These are phyloP conservation scores for Yarrowia alimentaria DNA, from an alignment of 805 yeast genomes.

Conservation along the genomic window DNA sequence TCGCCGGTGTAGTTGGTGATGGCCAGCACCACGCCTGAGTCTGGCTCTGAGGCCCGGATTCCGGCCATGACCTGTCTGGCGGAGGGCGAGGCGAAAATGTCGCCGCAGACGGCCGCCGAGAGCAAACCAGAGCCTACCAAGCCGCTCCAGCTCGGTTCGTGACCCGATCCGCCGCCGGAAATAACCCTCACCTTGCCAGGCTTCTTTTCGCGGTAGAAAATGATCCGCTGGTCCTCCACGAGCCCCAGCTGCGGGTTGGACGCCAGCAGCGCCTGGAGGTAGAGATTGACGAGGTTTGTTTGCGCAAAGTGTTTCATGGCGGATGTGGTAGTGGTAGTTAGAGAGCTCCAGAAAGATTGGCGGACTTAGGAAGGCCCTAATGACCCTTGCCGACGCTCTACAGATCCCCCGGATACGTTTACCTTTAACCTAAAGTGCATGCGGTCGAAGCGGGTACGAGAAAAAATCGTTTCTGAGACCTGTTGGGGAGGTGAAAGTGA, in stretches of 20 bases:
- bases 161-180: constrained; percentile 55
- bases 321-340: no score
- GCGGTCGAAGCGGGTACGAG: no score
- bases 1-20: constrained; percentile 96
- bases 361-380: no score
- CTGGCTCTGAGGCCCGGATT: constrained; percentile 54
- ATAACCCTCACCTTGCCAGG: constrained; percentile 44
- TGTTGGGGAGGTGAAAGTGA: no score
- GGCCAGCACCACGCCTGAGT: constrained; percentile 69
- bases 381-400: no score
- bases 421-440: no score
- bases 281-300: constrained; percentile 16
- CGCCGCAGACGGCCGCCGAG: constrained; percentile 87
- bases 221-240: constrained; percentile 19
- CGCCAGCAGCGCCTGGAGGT: constrained; percentile 10
- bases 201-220: background rate
- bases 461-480: no score
- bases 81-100: constrained; percentile 90
- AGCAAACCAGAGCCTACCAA: constrained; percentile 81
- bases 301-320: constrained; percentile 9
- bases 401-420: no score
- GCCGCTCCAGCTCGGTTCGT: constrained; percentile 83
- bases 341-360: no score
- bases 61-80: constrained; percentile 80
- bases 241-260: constrained; percentile 16